Base-by-base conservation (phyloP, 805 yeast genomes). In the Yarrowia sp. region DNA sequence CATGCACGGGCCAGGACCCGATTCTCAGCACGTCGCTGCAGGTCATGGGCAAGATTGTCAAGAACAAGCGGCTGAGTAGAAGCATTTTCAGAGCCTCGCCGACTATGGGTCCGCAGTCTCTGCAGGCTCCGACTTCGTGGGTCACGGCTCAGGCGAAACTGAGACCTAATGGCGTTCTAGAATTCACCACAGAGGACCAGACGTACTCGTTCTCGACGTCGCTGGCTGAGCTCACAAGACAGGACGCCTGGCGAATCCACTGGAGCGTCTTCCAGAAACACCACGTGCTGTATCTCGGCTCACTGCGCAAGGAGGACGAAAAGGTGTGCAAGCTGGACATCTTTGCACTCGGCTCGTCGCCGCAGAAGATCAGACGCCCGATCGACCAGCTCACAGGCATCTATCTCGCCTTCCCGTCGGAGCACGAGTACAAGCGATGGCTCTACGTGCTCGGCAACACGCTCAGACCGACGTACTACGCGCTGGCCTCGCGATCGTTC, bases 31-130 rank as follows among this genome's bases (percentile, higher is more conserved):
- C 25, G 16, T 8, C 41, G 0, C 32, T 51, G 13, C 42, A 51
- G 21, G 58, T 51, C 16, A 51, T 51, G 58, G 58, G 58, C 24
- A 51, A 51, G 18, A 51, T 51, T 16, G 58, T 51, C 18, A 51
- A 32, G 4, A 51, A 51, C 42, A 51, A 51, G n/a, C 32, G 58
- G 5, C 42, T 51, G 3, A 33, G 42, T 12, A 13, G 58, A 3
- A 51, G 42, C 18, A 51, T 51, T 10, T 51, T 51, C 16, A 9
- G n/a, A 4, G 42, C 58, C 12, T 51, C 58, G 9, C 42, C 58
- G 2, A 22, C 41, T 10, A 51, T n/a, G 31, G 14, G 13, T 2
- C 25, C 42, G 6, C 42, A 35, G 14, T 35, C 42, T 4, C n/a
- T 51, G 9, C 58, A 51, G 1, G 58, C 58, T 1, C 58, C 58